phyloP scores from a whole-genome alignment of 169 alveolate genomes.

The Toxoplasma gondii region DNA sequence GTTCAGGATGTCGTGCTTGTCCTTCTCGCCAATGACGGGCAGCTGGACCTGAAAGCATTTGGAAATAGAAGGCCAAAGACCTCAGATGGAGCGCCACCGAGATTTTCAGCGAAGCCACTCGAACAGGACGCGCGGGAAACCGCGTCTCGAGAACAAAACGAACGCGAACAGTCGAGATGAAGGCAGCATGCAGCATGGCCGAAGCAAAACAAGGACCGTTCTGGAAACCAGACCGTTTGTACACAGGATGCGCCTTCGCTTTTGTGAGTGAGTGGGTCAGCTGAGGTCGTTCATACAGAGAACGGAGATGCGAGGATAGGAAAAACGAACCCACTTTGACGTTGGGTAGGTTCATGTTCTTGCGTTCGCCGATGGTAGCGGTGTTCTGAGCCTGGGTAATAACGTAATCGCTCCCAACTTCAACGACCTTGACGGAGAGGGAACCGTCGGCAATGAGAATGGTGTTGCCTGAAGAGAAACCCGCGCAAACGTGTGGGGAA shows the following conservation, averaged over 20 bases:
- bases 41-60: conserved; percentile 79
- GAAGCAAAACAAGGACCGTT: background rate
- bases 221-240: too few relatives aligned
- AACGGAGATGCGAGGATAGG: too few relatives aligned
- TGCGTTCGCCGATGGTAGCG: conserved; percentile 95
- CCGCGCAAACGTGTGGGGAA: background rate
- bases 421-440: conserved; percentile 89
- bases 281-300: too few relatives aligned
- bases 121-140: background rate
- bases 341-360: conserved; percentile 98
- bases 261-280: too few relatives aligned
- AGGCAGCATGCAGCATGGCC: background rate
- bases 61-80: background rate
- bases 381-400: conserved; percentile 91
- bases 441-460: conserved; percentile 98
- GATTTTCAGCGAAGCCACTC: background rate
- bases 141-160: background rate
- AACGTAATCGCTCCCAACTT: conserved; percentile 79
- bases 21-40: conserved; percentile 98
- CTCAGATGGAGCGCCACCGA: background rate
- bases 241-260: too few relatives aligned
- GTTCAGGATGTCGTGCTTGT: conserved; percentile 94
- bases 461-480: conserved; percentile 73
- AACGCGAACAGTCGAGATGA: background rate
- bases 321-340: conserved; percentile 81